Evolutionary conservation across 371 early-diverging fungal species (phyloP).

Genomic region (Smittium culicis): DNA sequence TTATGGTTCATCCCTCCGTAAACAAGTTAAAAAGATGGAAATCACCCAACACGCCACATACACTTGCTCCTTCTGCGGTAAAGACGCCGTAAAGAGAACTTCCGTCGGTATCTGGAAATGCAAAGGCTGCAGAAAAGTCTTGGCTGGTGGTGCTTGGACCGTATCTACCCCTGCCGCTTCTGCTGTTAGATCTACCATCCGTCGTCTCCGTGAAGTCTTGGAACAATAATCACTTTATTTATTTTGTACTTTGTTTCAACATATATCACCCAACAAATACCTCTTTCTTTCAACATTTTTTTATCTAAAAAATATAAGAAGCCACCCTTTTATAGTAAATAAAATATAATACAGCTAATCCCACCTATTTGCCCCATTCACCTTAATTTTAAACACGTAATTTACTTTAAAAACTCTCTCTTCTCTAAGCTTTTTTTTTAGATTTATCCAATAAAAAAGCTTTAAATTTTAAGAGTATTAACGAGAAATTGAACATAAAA

Average conservation of each 20-base stretch:
- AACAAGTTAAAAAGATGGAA: conserved; percentile 99
- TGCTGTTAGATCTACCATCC: conserved; percentile 83
- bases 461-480: too few relatives aligned
- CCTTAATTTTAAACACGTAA: too few relatives aligned
- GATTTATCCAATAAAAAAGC: too few relatives aligned
- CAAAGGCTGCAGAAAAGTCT: conserved; percentile 86
- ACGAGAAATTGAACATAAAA: too few relatives aligned
- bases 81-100: conserved; percentile 87
- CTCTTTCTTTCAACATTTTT: too few relatives aligned
- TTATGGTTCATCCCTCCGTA: conserved; percentile 99
- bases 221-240: conserved; percentile 51
- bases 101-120: conserved; percentile 99
- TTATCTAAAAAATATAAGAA: too few relatives aligned
- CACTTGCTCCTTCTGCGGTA: conserved; percentile 98
- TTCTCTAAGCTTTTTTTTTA: too few relatives aligned
- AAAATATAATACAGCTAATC: too few relatives aligned
- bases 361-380: too few relatives aligned
- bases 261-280: too few relatives aligned
- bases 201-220: conserved; percentile 93
- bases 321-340: too few relatives aligned
- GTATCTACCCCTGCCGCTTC: conserved; percentile 86
- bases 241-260: neutral
- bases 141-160: conserved; percentile 99
- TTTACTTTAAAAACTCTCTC: too few relatives aligned
- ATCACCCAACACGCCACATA: conserved; percentile 99